Evolutionary conservation across 2,329 filamentous ascomycete species (phyloP), one percentile per base, ranked within the genome.

Genomic region (Neopestalotiopsis clavispora): DNA sequence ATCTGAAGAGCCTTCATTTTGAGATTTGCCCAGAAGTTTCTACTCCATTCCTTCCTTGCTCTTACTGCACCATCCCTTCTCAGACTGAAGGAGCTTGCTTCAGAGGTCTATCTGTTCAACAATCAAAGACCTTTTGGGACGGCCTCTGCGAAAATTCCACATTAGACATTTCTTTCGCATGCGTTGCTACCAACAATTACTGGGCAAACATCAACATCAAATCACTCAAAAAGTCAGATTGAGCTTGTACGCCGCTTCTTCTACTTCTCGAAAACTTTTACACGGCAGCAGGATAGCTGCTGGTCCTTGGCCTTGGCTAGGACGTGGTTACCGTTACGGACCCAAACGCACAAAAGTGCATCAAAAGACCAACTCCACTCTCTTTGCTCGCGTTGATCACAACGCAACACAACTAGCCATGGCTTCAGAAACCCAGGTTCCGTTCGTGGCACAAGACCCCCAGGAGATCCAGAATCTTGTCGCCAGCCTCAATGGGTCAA

Each of bases 381-480:
- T 17, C 20, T 30, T 40, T 30, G 38, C 40, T 40, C 38, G 30
- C 30, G 14, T 13, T 14, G 14, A 7, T 14, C 13, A 67, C 4
- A 59, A 13, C 32, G 32, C 57, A 56, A 57, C 68, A n/a, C 65
- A 67, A 17, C 4, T 61, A 69, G 30, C 67, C 52, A 66, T 64
- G 61, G 61, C 61, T 4, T 45, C 56, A 17, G 70, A 42, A 69
- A 78, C 83, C 68, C 81, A 82, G 69, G 83, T 86, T 30, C 93
- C 93, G 1, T 92, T 90, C 78, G 81, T 84, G 70, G 79, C 87
- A 4, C 95, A 98, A 80, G 89, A 97, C 77, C 83, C 85, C 10
- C 84, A 90, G 62, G 87, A 92, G 74, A 87, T 96, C 68, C 82
- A 87, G 3, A 83, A 86, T 66, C 87, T 98, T 74, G 80, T 97